phyloP scores from a whole-genome alignment of 2,329 filamentous ascomycete species.

The Pyricularia pennisetigena region DNA sequence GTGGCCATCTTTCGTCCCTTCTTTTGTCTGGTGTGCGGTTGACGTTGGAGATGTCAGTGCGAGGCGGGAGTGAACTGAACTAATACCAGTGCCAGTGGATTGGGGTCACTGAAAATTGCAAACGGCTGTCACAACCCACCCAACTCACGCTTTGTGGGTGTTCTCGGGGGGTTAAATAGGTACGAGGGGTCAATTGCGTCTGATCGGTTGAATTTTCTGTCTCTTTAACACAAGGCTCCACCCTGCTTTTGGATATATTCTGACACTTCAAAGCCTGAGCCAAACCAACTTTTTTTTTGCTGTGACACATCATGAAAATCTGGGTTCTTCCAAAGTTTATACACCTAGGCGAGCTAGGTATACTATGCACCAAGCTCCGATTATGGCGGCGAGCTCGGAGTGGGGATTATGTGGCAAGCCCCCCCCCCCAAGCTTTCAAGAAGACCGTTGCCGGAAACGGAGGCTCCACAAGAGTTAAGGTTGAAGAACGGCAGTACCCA shows the following conservation, averaged over 20 bases:
- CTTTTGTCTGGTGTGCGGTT: not conserved
- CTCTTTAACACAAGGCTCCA: not conserved
- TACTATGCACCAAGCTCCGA: not conserved
- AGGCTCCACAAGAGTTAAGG: not conserved
- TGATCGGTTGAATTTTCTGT: not conserved
- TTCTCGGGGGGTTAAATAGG: not conserved
- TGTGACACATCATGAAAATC: too few species aligned
- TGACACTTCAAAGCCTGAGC: not conserved
- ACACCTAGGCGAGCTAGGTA: too few species aligned
- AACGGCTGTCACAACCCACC: not conserved
- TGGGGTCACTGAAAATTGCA: not conserved
- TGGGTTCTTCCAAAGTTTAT: too few species aligned
- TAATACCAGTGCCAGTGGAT: not conserved
- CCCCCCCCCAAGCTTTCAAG: not conserved
- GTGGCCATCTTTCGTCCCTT: slow-evolving; percentile 32
- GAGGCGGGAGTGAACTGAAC: not conserved
- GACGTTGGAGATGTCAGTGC: not conserved
- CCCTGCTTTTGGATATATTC: not conserved
- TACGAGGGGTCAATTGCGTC: not conserved
- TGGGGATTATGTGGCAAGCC: not conserved
- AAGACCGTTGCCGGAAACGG: not conserved
- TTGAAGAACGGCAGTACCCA: not conserved
- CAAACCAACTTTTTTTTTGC: not conserved
- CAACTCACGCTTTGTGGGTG: not conserved
- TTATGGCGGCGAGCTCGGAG: not conserved